Evolutionary conservation across 495 filamentous ascomycete species (phyloP), one percentile per base, ranked within the genome.

Genomic region (Lasiosphaeris hirsuta): DNA sequence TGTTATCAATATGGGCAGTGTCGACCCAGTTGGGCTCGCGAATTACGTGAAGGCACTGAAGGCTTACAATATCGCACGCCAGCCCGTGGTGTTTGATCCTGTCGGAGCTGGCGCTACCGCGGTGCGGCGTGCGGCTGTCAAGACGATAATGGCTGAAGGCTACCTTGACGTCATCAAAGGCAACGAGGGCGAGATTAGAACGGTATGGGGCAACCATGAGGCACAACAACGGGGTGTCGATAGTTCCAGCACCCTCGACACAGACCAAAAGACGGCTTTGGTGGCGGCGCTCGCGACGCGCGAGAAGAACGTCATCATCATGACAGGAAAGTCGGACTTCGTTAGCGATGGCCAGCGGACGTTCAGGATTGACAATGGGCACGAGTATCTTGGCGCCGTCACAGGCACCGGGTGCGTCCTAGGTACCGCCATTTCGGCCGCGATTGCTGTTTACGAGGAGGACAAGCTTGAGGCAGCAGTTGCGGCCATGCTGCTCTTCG

Each of bases 1-100:
- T 10, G 87, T 98, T 11, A 84, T 98, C 63, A 98, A 98, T 70
- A 96, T 97, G 90, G 94, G 94, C 17, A 96, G 90, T 2, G 81
- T 93, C 30, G 89, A 84, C 8, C 82, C 87, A 3, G 86, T 88
- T 5, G 85, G 84, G 47, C 67, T 92, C 7, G 57, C 74, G 7
- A 89, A 89, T 64, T 91, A 92, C 65, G 41, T 72, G 9, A 72
- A 78, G 58, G 72, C 76, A 0, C 58, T 84, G n/a, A 76, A 72
- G 43, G 90, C 90, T 7, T 96, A 97, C 75, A 97, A 96, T 63
- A 72, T 70, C 10, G 79, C 72, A 18, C 85, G 86, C 2, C 84
- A 86, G 34, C 89, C 90, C 0, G 84, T 96, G 0, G 74, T 97
- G 2, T 88, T 92, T 51, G 94, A 98, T 70, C 94, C 94, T 0